These are phyloP conservation scores for Aspergillus sp. DNA, from an alignment of 2,329 filamentous ascomycete genomes.

Conservation along the genomic window DNA sequence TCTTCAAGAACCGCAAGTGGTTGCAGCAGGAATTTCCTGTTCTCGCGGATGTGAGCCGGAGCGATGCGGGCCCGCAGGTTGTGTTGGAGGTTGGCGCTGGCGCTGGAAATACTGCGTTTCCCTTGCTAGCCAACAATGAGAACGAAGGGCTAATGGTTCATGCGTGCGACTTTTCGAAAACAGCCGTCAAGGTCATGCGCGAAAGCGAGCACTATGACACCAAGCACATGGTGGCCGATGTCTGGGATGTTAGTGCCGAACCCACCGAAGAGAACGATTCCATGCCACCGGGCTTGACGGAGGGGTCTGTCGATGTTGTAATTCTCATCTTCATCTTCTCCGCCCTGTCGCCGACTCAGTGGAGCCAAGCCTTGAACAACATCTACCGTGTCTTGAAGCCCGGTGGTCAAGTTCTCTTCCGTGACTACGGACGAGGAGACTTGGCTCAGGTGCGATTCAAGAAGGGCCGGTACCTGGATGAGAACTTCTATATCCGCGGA, in stretches of 20 bases:
- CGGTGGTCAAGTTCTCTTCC: constrained; percentile 88
- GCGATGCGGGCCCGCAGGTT: constrained; percentile 63
- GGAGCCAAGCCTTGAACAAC: constrained; percentile 76
- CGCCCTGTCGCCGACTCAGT: constrained; percentile 78
- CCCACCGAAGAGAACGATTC: constrained; percentile 40
- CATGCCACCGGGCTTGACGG: constrained; percentile 70
- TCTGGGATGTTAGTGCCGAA: constrained; percentile 81
- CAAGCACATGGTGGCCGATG: constrained; percentile 74
- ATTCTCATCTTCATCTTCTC: constrained; percentile 98
- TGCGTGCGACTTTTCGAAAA: constrained; percentile 94
- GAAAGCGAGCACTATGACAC: constrained; percentile 70
- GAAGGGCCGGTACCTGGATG: constrained; percentile 86
- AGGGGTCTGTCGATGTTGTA: constrained; percentile 83
- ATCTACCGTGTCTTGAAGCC: constrained; percentile 80
- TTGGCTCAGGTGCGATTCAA: constrained; percentile 95
- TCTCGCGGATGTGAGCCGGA: constrained; percentile 67
- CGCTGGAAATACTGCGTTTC: constrained; percentile 94
- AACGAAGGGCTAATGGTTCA: constrained; percentile 80
- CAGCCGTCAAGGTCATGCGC: constrained; percentile 89
- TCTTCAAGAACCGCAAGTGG: constrained; percentile 99
- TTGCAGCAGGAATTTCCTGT: constrained; percentile 92
- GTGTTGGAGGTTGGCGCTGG: constrained; percentile 91
- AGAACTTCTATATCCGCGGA: constrained; percentile 95
- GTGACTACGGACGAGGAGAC: constrained; percentile 94
- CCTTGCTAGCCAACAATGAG: constrained; percentile 75